Conservation (phyloP, 2,329 filamentous ascomycete species). For the Fusarium clavum region DNA sequence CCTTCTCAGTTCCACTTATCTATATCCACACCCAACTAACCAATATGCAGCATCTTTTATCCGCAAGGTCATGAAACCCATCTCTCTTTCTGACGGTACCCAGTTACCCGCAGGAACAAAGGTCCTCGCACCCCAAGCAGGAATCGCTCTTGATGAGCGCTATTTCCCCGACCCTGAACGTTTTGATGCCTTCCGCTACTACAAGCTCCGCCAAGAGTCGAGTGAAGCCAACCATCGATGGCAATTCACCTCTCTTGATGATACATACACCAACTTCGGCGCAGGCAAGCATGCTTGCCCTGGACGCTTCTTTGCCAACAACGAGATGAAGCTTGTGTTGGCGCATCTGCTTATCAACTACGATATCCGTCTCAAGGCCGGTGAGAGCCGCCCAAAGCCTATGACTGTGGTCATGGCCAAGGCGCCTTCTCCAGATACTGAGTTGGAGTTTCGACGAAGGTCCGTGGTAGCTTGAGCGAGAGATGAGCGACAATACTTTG, state of each 20-base stretch:
- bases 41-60: conserved; percentile 55
- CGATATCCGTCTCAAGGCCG: conserved; percentile 55
- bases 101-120: conserved; percentile 57
- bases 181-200: conserved; percentile 64
- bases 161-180: conserved; percentile 56
- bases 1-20: background rate
- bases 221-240: conserved; percentile 54
- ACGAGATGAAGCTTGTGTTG: conserved; percentile 60
- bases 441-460: conserved; percentile 56
- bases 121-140: conserved; percentile 56
- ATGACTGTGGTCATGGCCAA: conserved; percentile 57
- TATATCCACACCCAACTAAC: conserved; percentile 29
- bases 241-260: conserved; percentile 58
- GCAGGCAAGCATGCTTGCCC: conserved; percentile 62
- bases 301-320: conserved; percentile 60
- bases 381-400: conserved; percentile 53
- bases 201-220: conserved; percentile 55
- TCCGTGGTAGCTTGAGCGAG: conserved; percentile 36
- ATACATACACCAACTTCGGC: conserved; percentile 60
- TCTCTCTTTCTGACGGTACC: conserved; percentile 59
- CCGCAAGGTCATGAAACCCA: conserved; percentile 59
- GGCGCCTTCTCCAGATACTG: conserved; percentile 54
- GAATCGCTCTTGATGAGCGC: conserved; percentile 56
- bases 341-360: conserved; percentile 57
- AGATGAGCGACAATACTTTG: conserved; percentile 5